phyloP scores from a whole-genome alignment of 192 early-diverging fungal genomes.

The Geosiphon pyriformis region DNA sequence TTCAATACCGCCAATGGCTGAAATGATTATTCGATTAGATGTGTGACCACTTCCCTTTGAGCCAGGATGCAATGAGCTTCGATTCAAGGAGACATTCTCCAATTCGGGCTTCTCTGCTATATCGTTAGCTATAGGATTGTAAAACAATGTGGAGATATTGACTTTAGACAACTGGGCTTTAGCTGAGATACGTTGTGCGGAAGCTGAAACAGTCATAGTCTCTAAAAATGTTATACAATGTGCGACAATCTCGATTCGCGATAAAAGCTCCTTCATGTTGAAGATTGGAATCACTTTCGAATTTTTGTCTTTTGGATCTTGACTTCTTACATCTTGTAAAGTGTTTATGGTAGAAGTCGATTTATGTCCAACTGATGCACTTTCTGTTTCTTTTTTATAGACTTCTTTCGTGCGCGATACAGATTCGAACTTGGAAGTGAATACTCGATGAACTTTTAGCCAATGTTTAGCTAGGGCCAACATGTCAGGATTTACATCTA shows the following conservation, averaged over 20 bases:
- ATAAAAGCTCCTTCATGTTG: constrained; percentile 27
- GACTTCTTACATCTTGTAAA: constrained; percentile 26
- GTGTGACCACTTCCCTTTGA: constrained; percentile 24
- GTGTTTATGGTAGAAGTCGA: constrained; percentile 7
- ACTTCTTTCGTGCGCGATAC: constrained; percentile 24
- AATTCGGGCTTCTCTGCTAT: constrained; percentile 26
- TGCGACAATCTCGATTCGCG: constrained; percentile 41
- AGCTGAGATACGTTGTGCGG: constrained; percentile 41
- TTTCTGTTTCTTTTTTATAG: constrained; percentile 6
- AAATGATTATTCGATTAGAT: constrained; percentile 35
- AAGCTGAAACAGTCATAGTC: constrained; percentile 37
- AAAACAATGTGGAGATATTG: constrained; percentile 38
- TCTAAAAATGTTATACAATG: constrained; percentile 42
- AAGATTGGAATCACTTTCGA: neutral
- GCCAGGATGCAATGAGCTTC: constrained; percentile 32
- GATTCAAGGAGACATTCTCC: constrained; percentile 32
- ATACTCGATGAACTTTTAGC: constrained; percentile 50
- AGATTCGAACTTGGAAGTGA: constrained; percentile 33
- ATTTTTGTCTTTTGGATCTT: constrained; percentile 11
- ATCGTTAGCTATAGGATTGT: constrained; percentile 36
- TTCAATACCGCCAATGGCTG: constrained; percentile 35
- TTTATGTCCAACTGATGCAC: neutral
- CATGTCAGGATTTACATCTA: constrained; percentile 46
- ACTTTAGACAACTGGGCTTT: constrained; percentile 37
- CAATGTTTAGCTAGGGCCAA: constrained; percentile 53